These are phyloP conservation scores for Yamadazyma sp. DNA, from an alignment of 1,139 yeast species.

Conservation along the genomic window DNA sequence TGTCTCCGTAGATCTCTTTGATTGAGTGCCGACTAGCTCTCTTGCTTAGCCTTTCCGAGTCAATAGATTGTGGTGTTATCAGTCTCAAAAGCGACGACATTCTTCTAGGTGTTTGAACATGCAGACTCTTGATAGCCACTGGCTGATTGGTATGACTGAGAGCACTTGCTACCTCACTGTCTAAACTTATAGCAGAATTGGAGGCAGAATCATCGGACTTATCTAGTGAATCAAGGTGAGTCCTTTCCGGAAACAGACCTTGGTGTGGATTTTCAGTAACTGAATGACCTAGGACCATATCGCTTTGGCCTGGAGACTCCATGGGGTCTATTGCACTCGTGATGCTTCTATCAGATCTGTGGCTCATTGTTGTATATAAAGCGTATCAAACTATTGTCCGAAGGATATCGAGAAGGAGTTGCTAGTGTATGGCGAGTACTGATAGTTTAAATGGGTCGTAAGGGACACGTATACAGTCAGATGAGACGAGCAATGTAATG, in stretches of 20 bases:
- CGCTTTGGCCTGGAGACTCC: not conserved
- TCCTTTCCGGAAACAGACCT: too few relatives aligned
- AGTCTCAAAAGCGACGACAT: slow-evolving; percentile 13
- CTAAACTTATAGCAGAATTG: slow-evolving; percentile 7
- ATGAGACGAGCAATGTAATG: too few relatives aligned
- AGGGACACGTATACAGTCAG: not conserved
- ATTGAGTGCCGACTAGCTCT: slow-evolving; percentile 23
- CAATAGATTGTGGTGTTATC: slow-evolving; percentile 14
- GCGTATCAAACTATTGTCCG: too few relatives aligned
- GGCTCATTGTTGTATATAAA: not conserved
- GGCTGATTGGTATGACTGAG: slow-evolving; percentile 2
- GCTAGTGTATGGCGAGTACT: too few relatives aligned
- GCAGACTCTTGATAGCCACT: not conserved
- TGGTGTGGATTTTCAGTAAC: too few relatives aligned
- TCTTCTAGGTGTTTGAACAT: slow-evolving; percentile 5
- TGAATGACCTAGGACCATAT: not conserved
- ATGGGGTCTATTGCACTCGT: not conserved
- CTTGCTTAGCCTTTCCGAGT: slow-evolving; percentile 14
- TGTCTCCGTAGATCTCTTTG: slow-evolving; percentile 30
- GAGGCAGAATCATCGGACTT: not conserved
- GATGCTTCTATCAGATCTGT: not conserved
- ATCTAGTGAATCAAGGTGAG: not conserved
- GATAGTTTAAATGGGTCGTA: not conserved
- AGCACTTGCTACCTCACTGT: slow-evolving; percentile 8
- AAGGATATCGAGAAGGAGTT: too few relatives aligned